Evolutionary conservation across 2,329 filamentous ascomycete genomes (phyloP).

Genomic region (Fusarium sp.): DNA sequence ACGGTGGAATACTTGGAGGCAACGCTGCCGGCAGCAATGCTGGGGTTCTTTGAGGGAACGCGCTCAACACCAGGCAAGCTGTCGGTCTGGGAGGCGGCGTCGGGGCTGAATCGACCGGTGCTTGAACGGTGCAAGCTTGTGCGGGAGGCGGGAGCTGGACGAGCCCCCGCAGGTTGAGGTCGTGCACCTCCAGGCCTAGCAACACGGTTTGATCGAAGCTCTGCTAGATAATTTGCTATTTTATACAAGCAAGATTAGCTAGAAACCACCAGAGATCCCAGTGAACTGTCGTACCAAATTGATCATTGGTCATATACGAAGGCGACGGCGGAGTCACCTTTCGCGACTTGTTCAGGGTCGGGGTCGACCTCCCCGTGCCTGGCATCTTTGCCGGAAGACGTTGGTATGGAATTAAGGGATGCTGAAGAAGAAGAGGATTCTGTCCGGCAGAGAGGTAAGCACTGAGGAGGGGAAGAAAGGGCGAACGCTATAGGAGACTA

Average conservation of each 20-base stretch:
- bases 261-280: slow-evolving; percentile 1
- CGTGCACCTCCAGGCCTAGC: slow-evolving; percentile 78
- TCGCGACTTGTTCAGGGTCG: slow-evolving; percentile 53
- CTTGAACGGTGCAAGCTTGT: slow-evolving; percentile 43
- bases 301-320: slow-evolving; percentile 74
- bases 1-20: slow-evolving; percentile 63
- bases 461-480: slow-evolving; percentile 10
- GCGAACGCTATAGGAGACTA: slow-evolving; percentile 12
- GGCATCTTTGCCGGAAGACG: slow-evolving; percentile 42
- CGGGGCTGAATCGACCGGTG: slow-evolving; percentile 48
- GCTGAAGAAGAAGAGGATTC: slow-evolving; percentile 28
- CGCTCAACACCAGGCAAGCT: slow-evolving; percentile 42
- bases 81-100: slow-evolving; percentile 44
- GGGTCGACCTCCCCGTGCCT: slow-evolving; percentile 49
- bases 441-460: slow-evolving; percentile 26
- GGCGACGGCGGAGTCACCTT: slow-evolving; percentile 72
- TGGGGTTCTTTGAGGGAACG: slow-evolving; percentile 50
- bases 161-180: slow-evolving; percentile 63
- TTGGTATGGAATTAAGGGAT: slow-evolving; percentile 22
- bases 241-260: slow-evolving; percentile 32
- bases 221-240: slow-evolving; percentile 76
- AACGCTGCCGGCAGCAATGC: slow-evolving; percentile 58
- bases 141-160: slow-evolving; percentile 44
- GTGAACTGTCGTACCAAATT: slow-evolving; percentile 65
- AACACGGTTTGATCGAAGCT: slow-evolving; percentile 75